These are phyloP conservation scores for Diaporthe nobilis DNA, from an alignment of 2,329 filamentous ascomycete species.

Conservation along the genomic window DNA sequence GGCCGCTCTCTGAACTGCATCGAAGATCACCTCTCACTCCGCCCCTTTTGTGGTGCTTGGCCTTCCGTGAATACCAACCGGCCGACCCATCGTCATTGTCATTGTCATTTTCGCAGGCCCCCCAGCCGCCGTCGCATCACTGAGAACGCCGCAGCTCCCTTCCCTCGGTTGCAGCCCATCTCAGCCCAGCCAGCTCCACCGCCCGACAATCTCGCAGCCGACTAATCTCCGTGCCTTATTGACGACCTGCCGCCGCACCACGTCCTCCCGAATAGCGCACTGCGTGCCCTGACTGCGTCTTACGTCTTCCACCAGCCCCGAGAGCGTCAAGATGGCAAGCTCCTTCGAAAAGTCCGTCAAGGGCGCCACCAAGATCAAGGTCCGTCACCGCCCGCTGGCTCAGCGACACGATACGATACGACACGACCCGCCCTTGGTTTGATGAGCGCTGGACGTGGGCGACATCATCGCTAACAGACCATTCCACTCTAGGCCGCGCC, in stretches of 20 bases:
- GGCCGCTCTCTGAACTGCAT: conserved; percentile 38
- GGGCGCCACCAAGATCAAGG: conserved; percentile 98
- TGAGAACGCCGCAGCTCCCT: conserved; percentile 14
- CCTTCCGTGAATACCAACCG: conserved; percentile 27
- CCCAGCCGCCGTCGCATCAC: conserved; percentile 28
- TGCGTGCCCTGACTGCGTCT: neutral
- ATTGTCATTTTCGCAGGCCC: conserved; percentile 27
- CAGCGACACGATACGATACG: neutral
- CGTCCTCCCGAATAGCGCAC: conserved; percentile 9
- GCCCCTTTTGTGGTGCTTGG: conserved; percentile 36
- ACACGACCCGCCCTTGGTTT: conserved; percentile 2
- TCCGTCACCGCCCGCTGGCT: conserved; percentile 54
- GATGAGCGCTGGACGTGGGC: conserved; percentile 32
- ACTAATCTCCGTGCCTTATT: conserved; percentile 33
- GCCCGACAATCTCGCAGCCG: conserved; percentile 27
- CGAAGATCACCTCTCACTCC: conserved; percentile 27
- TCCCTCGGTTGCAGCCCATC: conserved; percentile 24
- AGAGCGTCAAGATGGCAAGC: conserved; percentile 74
- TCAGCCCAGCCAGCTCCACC: conserved; percentile 34
- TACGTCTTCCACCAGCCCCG: neutral
- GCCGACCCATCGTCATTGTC: conserved; percentile 27
- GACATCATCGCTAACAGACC: conserved; percentile 41
- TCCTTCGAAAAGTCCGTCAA: conserved; percentile 99
- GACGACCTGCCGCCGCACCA: conserved; percentile 22
- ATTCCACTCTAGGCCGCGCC: conserved; percentile 79